phyloP scores from a whole-genome alignment of 345 rosid genomes.

The Kernera saxatilis region DNA sequence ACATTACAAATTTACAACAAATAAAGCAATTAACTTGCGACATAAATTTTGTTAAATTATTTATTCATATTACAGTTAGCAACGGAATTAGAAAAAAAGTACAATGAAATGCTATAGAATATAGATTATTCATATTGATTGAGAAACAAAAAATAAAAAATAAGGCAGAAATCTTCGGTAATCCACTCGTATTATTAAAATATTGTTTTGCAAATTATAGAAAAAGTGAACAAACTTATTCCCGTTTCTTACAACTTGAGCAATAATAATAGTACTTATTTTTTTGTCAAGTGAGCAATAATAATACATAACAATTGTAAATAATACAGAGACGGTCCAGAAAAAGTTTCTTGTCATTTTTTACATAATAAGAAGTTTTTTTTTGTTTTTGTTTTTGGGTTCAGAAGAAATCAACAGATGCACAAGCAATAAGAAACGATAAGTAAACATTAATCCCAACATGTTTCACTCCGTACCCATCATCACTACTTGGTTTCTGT shows the following conservation, averaged over 20 bases:
- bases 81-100: too few relatives aligned
- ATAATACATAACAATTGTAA: conserved; percentile 8
- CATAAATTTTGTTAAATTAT: too few relatives aligned
- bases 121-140: too few relatives aligned
- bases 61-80: too few relatives aligned
- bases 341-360: conserved; percentile 16
- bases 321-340: conserved; percentile 18
- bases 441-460: conserved; percentile 9
- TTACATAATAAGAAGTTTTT: conserved; percentile 8
- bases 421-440: conserved; percentile 32
- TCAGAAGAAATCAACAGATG: conserved; percentile 28
- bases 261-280: neutral
- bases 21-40: too few relatives aligned
- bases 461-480: conserved; percentile 29
- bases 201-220: neutral
- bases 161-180: neutral
- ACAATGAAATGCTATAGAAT: too few relatives aligned
- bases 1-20: too few relatives aligned
- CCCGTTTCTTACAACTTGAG: neutral
- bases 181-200: neutral
- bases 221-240: conserved; percentile 1
- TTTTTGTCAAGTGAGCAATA: too few relatives aligned
- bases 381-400: neutral
- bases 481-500: conserved; percentile 34
- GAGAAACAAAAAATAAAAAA: too few relatives aligned